Percentiles rank a stretch among this genome's conserved stretches.
These are phyloP conservation scores for Avena atlantica DNA, from an alignment of 176 grass and related monocot genomes.

Conservation along the genomic window DNA sequence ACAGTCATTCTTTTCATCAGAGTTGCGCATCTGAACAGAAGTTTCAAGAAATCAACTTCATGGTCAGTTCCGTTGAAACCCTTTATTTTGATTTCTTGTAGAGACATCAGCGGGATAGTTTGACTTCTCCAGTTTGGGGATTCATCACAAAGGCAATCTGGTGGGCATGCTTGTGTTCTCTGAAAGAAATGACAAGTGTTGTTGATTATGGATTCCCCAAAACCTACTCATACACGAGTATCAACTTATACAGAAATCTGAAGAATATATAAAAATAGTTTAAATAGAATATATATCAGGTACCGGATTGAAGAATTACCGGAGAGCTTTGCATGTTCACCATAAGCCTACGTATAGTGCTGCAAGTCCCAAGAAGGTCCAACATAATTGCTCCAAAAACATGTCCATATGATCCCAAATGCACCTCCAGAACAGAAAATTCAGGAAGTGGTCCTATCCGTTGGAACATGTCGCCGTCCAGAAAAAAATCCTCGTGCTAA, in stretches of 20 bases:
- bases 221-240: neutral
- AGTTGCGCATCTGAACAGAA: constrained; percentile 2
- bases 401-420: neutral
- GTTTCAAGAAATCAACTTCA: constrained; percentile 27
- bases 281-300: neutral
- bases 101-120: neutral
- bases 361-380: neutral
- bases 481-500: neutral
- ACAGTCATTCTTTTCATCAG: neutral
- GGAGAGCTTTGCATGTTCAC: neutral
- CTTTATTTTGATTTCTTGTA: constrained; percentile 16
- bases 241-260: neutral
- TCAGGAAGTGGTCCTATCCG: neutral
- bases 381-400: neutral
- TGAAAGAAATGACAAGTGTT: neutral
- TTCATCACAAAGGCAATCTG: neutral
- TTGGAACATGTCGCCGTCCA: neutral
- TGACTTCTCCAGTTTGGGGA: neutral
- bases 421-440: neutral
- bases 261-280: neutral
- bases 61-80: neutral
- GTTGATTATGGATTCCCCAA: neutral
- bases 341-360: neutral
- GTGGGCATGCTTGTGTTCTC: neutral
- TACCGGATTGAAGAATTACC: neutral